Base-by-base conservation (phyloP, 805 yeast species). In the Geotrichum ghanense region DNA sequence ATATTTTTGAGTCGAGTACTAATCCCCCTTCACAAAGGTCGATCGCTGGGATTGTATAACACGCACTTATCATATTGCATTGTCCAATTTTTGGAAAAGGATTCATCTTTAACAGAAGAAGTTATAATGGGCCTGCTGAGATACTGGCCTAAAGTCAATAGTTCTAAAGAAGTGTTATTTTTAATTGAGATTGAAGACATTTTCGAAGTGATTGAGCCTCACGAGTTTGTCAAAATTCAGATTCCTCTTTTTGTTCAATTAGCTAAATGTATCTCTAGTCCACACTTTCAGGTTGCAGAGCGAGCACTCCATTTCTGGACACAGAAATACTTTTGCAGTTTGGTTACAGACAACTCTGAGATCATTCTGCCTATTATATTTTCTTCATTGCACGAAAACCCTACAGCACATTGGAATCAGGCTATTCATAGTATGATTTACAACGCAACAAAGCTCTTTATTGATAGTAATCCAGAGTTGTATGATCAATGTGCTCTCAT, bases 51-150 rank as follows among this genome's bases (percentile, higher is more conserved):
- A 6, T 69, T 90, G 52, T 92, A 90, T 64, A 98, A 92, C 62
- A 96, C 97, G 31, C 98, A 92, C 65, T 73, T 92, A 54, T 95
- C 97, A 4, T 92, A 92, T 66, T 92, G 98, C 68, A 84, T 92
- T 37, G 94, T 92, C 23, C 98, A 92, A 67, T 92, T 92, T 64
- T 70, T 92, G 57, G 98, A 92, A 59, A 92, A 92, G 65, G 98
- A 92, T 61, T 94, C 95, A 2, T 53, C 75, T 12, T 71, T 92
- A 55, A 90, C 97, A 1, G 97, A 89, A 63, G 97, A 89, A 62
- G 97, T 92, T n/a, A 78, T 92, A 22, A 80, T 86, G 86, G 96
- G 97, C 2, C 69, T 92, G 50, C 68, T 92, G 56, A 75, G 95
- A 59, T 92, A 81, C 68, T 92, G 98, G 98, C 98, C 98, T 47